Evolutionary conservation across 2,329 filamentous ascomycete species (phyloP), one percentile per base, ranked within the genome.

Genomic region (Colletotrichum abscissum): DNA sequence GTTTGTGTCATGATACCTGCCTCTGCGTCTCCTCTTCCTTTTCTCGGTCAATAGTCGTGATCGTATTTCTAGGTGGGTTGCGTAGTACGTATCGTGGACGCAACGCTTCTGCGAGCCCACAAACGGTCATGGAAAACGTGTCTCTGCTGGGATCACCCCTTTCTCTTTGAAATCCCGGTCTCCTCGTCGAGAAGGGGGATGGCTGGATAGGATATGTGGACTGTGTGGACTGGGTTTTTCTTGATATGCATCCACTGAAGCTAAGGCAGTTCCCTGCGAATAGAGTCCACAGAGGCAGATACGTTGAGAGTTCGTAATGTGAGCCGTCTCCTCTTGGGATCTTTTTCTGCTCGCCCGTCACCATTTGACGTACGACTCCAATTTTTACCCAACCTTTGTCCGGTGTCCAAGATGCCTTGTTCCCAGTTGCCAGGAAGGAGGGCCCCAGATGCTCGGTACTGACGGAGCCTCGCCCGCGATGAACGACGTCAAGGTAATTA

Each of bases 401-500:
- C 19, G 42, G 42, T 46, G 42, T 28, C 55, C 33, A 56, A 57
- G 38, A 35, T 64, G 9, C 70, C 70, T 30, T 73, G 70, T 60
- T 59, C 69, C 69, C 49, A 46, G 58, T 55, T 69, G 59, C 59
- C 42, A 30, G 69, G 69, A 72, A 69, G 65, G 35, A 69, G 66
- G 46, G 66, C 69, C 67, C 70, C 70, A 70, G 35, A 46, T 28
- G 30, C 59, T 73, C 70, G 70, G 70, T 73, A 73, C 70, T 35
- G 54, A 63, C 70, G 60, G 66, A 73, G 59, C 70, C 70, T 70
- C 55, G 70, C 55, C 67, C 66, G 66, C 60, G 62, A 38, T 14
- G 55, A 65, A 70, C 70, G 66, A 73, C 70, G 70, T 73, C 70
- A 73, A 55, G 66, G 66, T 65, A 70, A 73, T 73, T 69, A 64